Evolutionary conservation across 2,329 filamentous ascomycete species (phyloP), one percentile per base, ranked within the genome.

Genomic region (Penicillium sp.): DNA sequence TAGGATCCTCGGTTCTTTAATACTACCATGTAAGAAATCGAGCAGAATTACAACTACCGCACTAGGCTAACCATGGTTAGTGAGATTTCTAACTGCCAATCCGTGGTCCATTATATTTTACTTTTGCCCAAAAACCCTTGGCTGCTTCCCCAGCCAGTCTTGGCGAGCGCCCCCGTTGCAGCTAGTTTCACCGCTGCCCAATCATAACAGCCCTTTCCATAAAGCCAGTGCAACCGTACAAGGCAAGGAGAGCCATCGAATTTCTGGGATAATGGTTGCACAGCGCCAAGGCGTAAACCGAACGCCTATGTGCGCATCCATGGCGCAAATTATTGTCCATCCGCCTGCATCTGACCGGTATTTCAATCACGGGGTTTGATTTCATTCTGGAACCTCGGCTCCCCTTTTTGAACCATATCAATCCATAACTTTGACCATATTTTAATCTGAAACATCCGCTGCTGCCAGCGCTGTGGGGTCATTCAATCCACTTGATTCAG

Each of bases 211-310:
- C 4, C 8, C 15, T 40, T 41, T 46, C 44, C 31, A 20, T 42
- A 37, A 48, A 33, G 51, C 53, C 51, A 46, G 58, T 61, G 58
- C 54, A 59, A 61, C 58, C 52, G 37, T 53, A 49, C 46, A 54
- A 42, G 33, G 25, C 22, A 40, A 41, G 26, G 22, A 6, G 25
- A 50, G 14, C 29, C 43, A 42, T 31, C 9, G 33, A 42, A 37
- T 46, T 25, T 42, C 51, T 31, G 2, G 6, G 6, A 14, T 20
- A 35, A 25, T 42, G 41, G 56, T 58, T 44, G 40, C 37, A 55
- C 50, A 52, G 29, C 29, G 27, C 42, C 35, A 22, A 20, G 47
- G 20, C 25, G 47, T 18, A 31, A 42, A 25, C 9, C 29, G 27
- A 42, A 49, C 7, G 51, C 37, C 14, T 40, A 15, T 15, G 29